These are phyloP conservation scores for Carex kokanica DNA, from an alignment of 176 grass and related monocot species.

Conservation along the genomic window DNA sequence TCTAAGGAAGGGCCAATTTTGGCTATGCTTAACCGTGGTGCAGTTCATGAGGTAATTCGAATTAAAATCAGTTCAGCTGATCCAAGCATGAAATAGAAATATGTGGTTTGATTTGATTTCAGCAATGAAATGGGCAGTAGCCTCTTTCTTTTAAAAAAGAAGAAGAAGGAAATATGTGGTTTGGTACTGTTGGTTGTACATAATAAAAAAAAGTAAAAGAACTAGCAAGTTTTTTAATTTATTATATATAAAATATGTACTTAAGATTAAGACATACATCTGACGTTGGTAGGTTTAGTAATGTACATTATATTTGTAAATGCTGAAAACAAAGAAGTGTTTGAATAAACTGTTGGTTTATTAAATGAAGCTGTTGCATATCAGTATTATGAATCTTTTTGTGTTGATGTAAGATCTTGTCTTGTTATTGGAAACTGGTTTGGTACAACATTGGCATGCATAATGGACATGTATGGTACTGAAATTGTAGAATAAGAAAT, in stretches of 20 bases:
- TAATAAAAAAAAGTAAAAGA: neutral
- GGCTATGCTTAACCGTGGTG: conserved; percentile 61
- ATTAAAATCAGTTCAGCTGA: conserved; percentile 51
- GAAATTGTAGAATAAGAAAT: neutral
- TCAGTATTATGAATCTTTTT: neutral
- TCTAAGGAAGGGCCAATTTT: conserved; percentile 44
- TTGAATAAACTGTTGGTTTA: neutral
- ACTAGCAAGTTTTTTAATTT: neutral
- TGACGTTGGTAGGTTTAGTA: neutral
- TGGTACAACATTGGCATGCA: neutral
- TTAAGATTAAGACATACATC: neutral
- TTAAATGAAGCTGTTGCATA: neutral
- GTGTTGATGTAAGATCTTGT: neutral
- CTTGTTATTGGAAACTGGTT: neutral
- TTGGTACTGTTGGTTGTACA: neutral
- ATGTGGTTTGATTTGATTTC: neutral
- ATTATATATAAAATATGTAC: neutral
- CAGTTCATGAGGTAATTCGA: conserved; percentile 71
- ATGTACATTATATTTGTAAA: conserved; percentile 6
- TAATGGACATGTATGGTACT: neutral
- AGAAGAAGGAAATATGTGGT: neutral
- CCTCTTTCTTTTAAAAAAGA: too few relatives aligned
- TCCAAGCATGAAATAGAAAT: neutral
- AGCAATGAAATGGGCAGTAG: too few relatives aligned
- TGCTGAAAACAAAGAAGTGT: neutral